Percentiles rank a stretch among this genome's conserved stretches.
Conservation (phyloP, 2,329 filamentous ascomycete genomes). For the Colletotrichum sp. region DNA sequence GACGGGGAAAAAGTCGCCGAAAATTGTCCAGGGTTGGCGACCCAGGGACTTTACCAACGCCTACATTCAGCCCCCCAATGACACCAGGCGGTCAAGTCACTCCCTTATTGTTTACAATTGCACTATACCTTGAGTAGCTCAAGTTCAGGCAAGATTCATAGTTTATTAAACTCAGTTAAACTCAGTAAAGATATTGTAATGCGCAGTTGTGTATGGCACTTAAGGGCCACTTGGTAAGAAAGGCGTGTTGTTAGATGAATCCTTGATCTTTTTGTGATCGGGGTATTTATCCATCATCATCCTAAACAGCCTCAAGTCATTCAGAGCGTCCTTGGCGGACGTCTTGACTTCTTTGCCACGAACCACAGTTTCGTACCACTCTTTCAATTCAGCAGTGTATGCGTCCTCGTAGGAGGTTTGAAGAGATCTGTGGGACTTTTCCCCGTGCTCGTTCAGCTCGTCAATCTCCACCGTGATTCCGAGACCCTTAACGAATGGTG, state of each 20-base stretch:
- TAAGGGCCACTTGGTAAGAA: neutral
- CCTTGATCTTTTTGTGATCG: neutral
- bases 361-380: constrained; percentile 25
- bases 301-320: constrained; percentile 28
- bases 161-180: neutral
- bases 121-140: neutral
- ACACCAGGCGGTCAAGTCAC: too few relatives aligned
- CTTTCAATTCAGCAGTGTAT: constrained; percentile 28
- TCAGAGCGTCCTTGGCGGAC: constrained; percentile 25
- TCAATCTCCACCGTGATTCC: constrained; percentile 42
- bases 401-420: constrained; percentile 29
- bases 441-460: constrained; percentile 38
- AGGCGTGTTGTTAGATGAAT: neutral
- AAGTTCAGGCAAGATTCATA: neutral
- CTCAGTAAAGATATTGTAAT: neutral
- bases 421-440: constrained; percentile 36
- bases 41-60: too few relatives aligned
- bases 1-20: too few relatives aligned
- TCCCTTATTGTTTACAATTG: neutral
- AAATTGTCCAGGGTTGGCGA: too few relatives aligned
- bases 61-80: too few relatives aligned
- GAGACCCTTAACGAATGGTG: constrained; percentile 52
- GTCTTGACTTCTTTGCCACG: constrained; percentile 28
- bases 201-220: too few relatives aligned
- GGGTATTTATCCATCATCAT: constrained; percentile 23